Percentiles rank a stretch among this genome's conserved stretches.
phyloP scores from a whole-genome alignment of 1,139 yeast genomes.

The Meyerozyma smithsonii region DNA sequence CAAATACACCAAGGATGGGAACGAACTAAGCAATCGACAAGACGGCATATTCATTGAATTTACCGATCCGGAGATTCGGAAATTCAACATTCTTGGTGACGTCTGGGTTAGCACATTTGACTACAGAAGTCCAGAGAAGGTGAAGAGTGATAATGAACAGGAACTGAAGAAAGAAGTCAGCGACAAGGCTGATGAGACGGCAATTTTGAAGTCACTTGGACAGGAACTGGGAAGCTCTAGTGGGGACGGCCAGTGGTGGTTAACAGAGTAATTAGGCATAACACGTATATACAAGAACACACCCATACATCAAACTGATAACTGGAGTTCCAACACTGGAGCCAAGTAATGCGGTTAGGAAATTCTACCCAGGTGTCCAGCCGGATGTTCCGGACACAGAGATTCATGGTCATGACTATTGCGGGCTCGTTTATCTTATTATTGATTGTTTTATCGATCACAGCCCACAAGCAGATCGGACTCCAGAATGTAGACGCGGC shows the following conservation, averaged over 20 bases:
- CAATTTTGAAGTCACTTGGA: neutral
- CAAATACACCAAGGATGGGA: conserved; percentile 5
- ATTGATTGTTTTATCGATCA: conserved; percentile 16
- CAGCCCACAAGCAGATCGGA: conserved; percentile 15
- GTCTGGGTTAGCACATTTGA: conserved; percentile 22
- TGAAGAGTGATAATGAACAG: neutral
- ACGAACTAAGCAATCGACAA: conserved; percentile 5
- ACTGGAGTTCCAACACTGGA: no score
- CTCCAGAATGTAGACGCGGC: neutral
- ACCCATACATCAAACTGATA: neutral
- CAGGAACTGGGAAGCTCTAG: neutral
- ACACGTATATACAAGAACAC: neutral
- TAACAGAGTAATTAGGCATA: neutral
- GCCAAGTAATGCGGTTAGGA: conserved; percentile 16
- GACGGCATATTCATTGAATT: conserved; percentile 21
- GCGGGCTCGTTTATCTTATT: conserved; percentile 19
- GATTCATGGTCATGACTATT: conserved; percentile 19
- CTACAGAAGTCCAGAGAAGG: conserved; percentile 7
- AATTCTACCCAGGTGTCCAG: conserved; percentile 28
- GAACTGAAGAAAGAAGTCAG: neutral
- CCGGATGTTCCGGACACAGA: conserved; percentile 28
- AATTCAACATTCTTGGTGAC: conserved; percentile 21
- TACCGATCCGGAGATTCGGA: conserved; percentile 16
- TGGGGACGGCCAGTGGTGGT: neutral
- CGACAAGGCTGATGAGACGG: neutral